These are phyloP conservation scores for Ascocoryne sarcoides DNA, from an alignment of 2,329 filamentous ascomycete genomes.

Conservation along the genomic window DNA sequence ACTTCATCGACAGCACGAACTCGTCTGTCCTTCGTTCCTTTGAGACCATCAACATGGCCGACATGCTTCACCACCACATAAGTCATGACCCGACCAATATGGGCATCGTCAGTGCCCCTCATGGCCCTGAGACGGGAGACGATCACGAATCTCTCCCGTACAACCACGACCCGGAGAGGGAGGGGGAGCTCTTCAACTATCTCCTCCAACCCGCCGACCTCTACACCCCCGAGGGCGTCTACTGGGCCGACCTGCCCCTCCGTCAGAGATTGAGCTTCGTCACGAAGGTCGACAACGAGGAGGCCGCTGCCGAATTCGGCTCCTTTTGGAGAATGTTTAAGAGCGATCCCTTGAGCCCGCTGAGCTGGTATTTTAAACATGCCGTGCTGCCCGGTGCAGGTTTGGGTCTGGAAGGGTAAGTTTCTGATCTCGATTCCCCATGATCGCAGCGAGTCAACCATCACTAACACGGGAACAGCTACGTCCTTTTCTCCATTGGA, in stretches of 20 bases:
- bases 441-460: too few species aligned
- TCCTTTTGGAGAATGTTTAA: conserved; percentile 73
- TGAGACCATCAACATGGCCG: conserved; percentile 13
- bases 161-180: conserved; percentile 24
- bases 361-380: conserved; percentile 83
- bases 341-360: conserved; percentile 71
- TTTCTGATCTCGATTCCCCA: conserved; percentile 12
- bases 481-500: conserved; percentile 94
- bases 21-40: not conserved
- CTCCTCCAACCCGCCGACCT: conserved; percentile 83
- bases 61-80: conserved; percentile 17
- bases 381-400: conserved; percentile 89
- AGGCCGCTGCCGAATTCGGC: conserved; percentile 58
- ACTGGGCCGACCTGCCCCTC: conserved; percentile 85
- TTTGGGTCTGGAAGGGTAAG: conserved; percentile 73
- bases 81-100: conserved; percentile 23
- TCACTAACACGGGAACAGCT: conserved; percentile 38
- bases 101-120: conserved; percentile 22
- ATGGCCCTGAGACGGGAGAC: conserved; percentile 27
- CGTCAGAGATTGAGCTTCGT: conserved; percentile 67
- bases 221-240: conserved; percentile 72
- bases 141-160: conserved; percentile 18
- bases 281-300: conserved; percentile 59
- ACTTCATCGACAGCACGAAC: not conserved
- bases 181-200: conserved; percentile 61